phyloP scores from a whole-genome alignment of 2,329 filamentous ascomycete species.

The Scolecobasidium constrictum region DNA sequence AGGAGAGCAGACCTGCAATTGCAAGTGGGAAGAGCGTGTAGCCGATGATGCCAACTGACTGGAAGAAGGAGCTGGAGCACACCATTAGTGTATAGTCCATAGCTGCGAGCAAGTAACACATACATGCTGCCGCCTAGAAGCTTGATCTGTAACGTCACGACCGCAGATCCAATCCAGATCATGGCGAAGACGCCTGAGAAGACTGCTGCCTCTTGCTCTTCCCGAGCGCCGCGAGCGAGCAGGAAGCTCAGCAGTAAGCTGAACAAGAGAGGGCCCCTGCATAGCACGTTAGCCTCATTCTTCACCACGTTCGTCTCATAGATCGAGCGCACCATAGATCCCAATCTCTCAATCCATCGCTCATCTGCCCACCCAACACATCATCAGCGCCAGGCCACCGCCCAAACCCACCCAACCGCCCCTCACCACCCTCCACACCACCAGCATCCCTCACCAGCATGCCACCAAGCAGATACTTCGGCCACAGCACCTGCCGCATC shows the following conservation, averaged over 20 bases:
- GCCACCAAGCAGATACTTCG: conserved; percentile 76
- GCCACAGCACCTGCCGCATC: conserved; percentile 93
- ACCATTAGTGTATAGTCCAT: too few species aligned
- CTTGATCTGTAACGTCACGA: conserved; percentile 97
- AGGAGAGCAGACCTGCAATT: conserved; percentile 81
- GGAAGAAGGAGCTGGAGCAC: conserved; percentile 75
- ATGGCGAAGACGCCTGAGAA: conserved; percentile 96
- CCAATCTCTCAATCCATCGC: conserved; percentile 86
- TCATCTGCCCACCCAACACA: conserved; percentile 63
- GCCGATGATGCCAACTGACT: conserved; percentile 94
- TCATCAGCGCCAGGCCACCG: conserved; percentile 59
- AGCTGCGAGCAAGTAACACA: conserved; percentile 7
- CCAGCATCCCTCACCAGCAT: conserved; percentile 44
- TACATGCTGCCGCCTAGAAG: conserved; percentile 94
- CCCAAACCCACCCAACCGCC: conserved; percentile 36
- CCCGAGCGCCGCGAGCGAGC: conserved; percentile 68
- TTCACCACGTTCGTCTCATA: conserved; percentile 1
- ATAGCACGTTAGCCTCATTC: conserved; percentile 9
- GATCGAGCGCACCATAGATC: conserved; percentile 61
- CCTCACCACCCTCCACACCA: conserved; percentile 39
- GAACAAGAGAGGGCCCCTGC: conserved; percentile 82
- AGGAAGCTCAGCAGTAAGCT: conserved; percentile 81
- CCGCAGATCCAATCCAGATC: conserved; percentile 92
- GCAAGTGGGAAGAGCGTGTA: conserved; percentile 97
- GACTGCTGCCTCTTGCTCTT: conserved; percentile 73